Conservation (phyloP, 2,329 filamentous ascomycete genomes). For the Penicillium fuscoglaucum region DNA sequence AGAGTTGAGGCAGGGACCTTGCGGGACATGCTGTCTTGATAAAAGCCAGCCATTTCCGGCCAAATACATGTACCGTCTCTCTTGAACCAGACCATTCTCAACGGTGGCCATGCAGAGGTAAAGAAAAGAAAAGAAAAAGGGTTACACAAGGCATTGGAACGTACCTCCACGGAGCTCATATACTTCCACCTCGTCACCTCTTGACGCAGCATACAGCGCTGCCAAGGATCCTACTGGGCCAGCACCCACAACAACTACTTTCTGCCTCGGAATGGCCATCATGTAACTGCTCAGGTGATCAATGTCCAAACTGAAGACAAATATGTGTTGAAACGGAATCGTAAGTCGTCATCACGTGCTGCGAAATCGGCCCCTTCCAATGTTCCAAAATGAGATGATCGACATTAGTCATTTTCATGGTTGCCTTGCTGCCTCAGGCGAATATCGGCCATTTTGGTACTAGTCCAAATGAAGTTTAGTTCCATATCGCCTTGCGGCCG, state of each 20-base stretch:
- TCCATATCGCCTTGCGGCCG: neutral
- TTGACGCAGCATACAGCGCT: conserved; percentile 84
- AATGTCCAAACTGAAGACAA: neutral
- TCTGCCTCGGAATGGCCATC: conserved; percentile 50
- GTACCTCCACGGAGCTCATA: conserved; percentile 91
- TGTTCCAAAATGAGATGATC: conserved; percentile 10
- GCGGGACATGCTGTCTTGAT: conserved; percentile 7
- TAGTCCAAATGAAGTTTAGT: conserved; percentile 4
- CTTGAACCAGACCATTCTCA: neutral
- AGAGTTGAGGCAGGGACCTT: conserved; percentile 11
- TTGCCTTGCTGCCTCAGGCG: neutral
- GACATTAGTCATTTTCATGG: conserved; percentile 7
- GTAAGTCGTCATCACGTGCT: conserved; percentile 17
- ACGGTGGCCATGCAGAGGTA: neutral
- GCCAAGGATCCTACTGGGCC: conserved; percentile 91
- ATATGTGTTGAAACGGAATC: neutral
- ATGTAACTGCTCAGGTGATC: neutral
- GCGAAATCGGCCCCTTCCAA: conserved; percentile 15
- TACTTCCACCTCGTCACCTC: conserved; percentile 86
- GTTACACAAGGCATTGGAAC: conserved; percentile 32
- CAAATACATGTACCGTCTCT: neutral
- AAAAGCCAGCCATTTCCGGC: neutral
- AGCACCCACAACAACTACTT: conserved; percentile 82
- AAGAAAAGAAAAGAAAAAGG: neutral
- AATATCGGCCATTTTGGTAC: neutral